Evolutionary conservation across 225 moss, liverwort and hornwort genomes (phyloP), one percentile per base, ranked within the genome.

Genomic region (Antitrichia curtipendula): DNA sequence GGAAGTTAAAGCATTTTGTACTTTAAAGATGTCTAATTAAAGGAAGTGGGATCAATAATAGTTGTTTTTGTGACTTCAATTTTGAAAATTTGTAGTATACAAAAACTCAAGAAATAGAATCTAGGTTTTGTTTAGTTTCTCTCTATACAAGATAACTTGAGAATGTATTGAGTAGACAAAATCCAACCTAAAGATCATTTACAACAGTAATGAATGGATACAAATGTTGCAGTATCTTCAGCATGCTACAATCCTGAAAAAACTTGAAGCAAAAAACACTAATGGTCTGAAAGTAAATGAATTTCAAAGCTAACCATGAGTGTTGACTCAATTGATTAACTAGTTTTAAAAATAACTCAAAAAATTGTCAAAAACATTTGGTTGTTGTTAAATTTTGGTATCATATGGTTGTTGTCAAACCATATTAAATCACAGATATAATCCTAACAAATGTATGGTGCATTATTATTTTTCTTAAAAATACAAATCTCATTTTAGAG

Each of bases 121-220:
- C 0, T 52, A 0, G 12, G 0, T 36, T 22, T 13, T 52, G 36
- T 34, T 52, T 0, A 75, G 0, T 36, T 36, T 53, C 23, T 9
- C 5, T 34, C 12, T 2, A 22, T 52, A 14, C 1, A 1, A 8
- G 0, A 31, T 19, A 2, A 19, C 47, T 73, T 31, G 12, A 31
- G 47, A 73, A 29, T 47, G n/a, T n/a, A n/a, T n/a, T n/a, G 4
- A 19, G 1, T 6, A 18, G 4, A 47, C 7, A 29, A 11, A 31
- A 47, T 19, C 2, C 7, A 12, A 29, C n/a, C n/a, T n/a, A n/a
- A n/a, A n/a, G n/a, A n/a, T n/a, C n/a, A n/a, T n/a, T n/a, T n/a
- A n/a, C n/a, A n/a, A n/a, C n/a, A n/a, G n/a, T n/a, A n/a, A 73
- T 47, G 7, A 29, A 0, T 1, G 4, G 29, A 29, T 6, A 28